Percentiles rank a stretch among this genome's conserved stretches.
Evolutionary conservation across 2,329 filamentous ascomycete genomes (phyloP).

Genomic region (Xenoacremonium recifei): DNA sequence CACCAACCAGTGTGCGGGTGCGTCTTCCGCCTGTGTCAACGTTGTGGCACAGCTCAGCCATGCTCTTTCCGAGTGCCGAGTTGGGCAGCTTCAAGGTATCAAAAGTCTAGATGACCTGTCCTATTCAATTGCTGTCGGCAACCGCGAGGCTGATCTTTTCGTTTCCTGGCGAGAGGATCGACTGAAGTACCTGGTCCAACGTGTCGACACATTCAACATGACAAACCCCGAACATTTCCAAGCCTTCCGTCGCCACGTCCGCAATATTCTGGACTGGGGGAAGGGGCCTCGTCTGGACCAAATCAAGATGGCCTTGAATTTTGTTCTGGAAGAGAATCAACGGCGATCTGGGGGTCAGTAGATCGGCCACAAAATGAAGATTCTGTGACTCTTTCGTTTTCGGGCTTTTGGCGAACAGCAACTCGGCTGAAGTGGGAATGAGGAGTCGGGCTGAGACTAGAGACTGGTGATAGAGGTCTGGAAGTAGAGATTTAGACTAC

Average conservation of each 20-base stretch:
- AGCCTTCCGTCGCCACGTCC: slow-evolving; percentile 29
- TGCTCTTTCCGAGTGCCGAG: not conserved
- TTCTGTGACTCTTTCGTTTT: too few species aligned
- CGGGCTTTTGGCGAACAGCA: too few species aligned
- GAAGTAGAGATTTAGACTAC: too few species aligned
- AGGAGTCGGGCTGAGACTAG: too few species aligned
- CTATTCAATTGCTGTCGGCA: not conserved
- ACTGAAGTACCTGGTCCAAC: not conserved
- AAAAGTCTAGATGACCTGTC: not conserved
- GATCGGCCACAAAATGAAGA: too few species aligned
- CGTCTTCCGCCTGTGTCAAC: slow-evolving; percentile 29
- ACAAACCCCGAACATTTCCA: slow-evolving; percentile 18
- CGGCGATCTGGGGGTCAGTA: too few species aligned
- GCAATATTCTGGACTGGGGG: slow-evolving; percentile 35
- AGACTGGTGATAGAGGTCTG: too few species aligned
- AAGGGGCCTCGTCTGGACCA: slow-evolving; percentile 20
- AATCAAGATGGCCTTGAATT: not conserved
- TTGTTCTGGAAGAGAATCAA: too few species aligned
- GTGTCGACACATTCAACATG: not conserved
- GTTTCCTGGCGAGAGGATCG: not conserved
- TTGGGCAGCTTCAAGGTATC: not conserved
- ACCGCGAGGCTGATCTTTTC: not conserved
- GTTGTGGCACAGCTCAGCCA: slow-evolving; percentile 8
- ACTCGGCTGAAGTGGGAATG: too few species aligned
- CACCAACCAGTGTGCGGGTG: slow-evolving; percentile 34